Evolutionary conservation across 768 basidiomycete genomes (phyloP).

Genomic region (Russula abietina): DNA sequence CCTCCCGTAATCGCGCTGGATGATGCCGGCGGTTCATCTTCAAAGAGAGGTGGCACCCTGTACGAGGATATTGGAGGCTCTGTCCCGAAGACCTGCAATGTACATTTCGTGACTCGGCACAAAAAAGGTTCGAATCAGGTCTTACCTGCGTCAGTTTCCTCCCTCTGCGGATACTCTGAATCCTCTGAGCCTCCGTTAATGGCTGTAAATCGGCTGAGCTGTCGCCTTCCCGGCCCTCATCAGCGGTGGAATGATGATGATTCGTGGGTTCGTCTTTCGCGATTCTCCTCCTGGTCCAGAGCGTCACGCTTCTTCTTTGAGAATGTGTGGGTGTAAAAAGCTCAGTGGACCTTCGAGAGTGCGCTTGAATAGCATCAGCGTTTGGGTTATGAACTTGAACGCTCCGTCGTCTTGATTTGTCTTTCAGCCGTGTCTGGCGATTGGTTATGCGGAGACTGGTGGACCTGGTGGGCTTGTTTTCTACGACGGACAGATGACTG

Average conservation of each 20-base stretch:
- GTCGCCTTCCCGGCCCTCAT: slow-evolving; percentile 9
- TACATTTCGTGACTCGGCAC: not conserved
- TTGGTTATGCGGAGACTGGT: not conserved
- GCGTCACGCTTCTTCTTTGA: slow-evolving; percentile 32
- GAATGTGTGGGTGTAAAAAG: not conserved
- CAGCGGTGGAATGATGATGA: not conserved
- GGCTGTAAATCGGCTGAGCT: not conserved
- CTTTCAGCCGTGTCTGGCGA: slow-evolving; percentile 1
- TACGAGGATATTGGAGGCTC: slow-evolving; percentile 43
- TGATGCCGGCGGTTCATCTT: slow-evolving; percentile 9
- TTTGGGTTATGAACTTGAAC: slow-evolving; percentile 5
- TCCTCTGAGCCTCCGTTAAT: slow-evolving; percentile 34
- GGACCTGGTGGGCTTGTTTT: slow-evolving; percentile 17
- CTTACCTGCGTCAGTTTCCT: slow-evolving; percentile 48
- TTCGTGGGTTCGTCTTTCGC: not conserved
- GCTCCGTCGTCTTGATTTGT: slow-evolving; percentile 10
- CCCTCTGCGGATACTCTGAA: slow-evolving; percentile 41
- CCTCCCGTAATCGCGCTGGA: slow-evolving; percentile 21
- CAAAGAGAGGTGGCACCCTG: slow-evolving; percentile 31
- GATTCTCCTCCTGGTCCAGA: slow-evolving; percentile 26
- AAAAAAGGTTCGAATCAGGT: not conserved
- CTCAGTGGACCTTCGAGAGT: not conserved
- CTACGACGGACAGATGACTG: not conserved
- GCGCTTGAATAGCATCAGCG: not conserved
- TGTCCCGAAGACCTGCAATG: slow-evolving; percentile 43